Evolutionary conservation across 2,329 filamentous ascomycete species (phyloP).

Genomic region (Graphilbum ipis-grandicollis): DNA sequence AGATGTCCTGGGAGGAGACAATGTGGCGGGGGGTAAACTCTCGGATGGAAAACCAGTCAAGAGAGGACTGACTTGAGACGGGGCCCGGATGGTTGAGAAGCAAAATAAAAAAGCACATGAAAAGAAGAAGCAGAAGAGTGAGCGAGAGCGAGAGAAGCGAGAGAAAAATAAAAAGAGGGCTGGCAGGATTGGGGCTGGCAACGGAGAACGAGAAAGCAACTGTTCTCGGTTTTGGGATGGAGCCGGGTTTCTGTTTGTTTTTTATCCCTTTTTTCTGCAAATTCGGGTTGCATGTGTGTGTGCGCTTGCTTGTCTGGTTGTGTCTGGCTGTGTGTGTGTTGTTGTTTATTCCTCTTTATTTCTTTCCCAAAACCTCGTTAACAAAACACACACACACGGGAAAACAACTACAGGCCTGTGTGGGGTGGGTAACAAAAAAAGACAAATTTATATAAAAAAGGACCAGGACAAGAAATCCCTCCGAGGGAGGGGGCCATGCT

Average conservation of each 20-base stretch:
- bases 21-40: too few species aligned
- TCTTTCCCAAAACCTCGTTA: slow-evolving; percentile 2
- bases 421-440: slow-evolving; percentile 2
- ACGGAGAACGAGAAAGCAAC: too few species aligned
- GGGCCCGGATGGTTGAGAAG: too few species aligned
- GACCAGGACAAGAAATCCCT: not conserved
- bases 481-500: not conserved
- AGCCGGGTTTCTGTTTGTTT: not conserved
- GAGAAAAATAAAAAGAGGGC: too few species aligned
- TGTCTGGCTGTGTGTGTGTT: not conserved
- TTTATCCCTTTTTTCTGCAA: not conserved
- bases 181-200: too few species aligned
- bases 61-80: too few species aligned
- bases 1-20: too few species aligned
- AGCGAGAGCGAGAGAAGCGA: too few species aligned
- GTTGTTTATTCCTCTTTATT: slow-evolving; percentile 3
- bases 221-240: too few species aligned
- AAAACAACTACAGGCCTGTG: slow-evolving; percentile 1
- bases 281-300: slow-evolving; percentile 4
- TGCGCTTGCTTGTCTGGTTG: not conserved
- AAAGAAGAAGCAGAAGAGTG: too few species aligned
- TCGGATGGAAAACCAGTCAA: too few species aligned
- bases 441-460: not conserved
- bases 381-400: slow-evolving; percentile 1
- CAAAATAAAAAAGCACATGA: too few species aligned